Conservation (phyloP, 768 basidiomycete genomes). For the Bullera alba region DNA sequence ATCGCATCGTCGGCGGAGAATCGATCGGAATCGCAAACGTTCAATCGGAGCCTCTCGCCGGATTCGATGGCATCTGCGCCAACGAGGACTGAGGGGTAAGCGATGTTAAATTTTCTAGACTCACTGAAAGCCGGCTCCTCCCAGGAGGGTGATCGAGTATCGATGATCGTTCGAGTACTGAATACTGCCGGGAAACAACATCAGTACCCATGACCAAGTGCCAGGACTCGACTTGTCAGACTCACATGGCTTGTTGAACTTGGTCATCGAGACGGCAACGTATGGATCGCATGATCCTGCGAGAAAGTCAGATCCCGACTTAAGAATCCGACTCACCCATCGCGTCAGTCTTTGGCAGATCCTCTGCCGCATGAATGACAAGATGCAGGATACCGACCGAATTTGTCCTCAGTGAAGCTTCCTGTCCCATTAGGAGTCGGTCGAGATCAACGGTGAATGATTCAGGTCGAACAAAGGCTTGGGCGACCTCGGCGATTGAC, state of each 20-base stretch:
- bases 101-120: neutral
- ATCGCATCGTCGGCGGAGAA: conserved; percentile 44
- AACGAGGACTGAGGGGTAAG: conserved; percentile 34
- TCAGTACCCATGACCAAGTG: neutral
- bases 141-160: conserved; percentile 42
- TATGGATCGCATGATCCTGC: conserved; percentile 43
- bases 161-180: conserved; percentile 42
- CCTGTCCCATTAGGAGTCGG: conserved; percentile 41
- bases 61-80: conserved; percentile 38
- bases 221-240: neutral
- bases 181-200: conserved; percentile 13
- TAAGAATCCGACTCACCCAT: conserved; percentile 18
- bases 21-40: conserved; percentile 42
- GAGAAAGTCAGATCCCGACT: neutral
- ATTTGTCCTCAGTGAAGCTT: conserved; percentile 33
- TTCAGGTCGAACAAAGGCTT: conserved; percentile 42
- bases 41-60: conserved; percentile 39
- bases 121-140: conserved; percentile 44
- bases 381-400: conserved; percentile 44
- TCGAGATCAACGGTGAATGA: conserved; percentile 45
- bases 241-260: conserved; percentile 41
- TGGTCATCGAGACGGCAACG: conserved; percentile 35
- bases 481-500: conserved; percentile 39
- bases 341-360: conserved; percentile 39
- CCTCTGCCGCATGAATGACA: conserved; percentile 34